Evolutionary conservation across 176 grass and related monocot species (phyloP), one percentile per base, ranked within the genome.

Genomic region (Saccharum spontaneum): DNA sequence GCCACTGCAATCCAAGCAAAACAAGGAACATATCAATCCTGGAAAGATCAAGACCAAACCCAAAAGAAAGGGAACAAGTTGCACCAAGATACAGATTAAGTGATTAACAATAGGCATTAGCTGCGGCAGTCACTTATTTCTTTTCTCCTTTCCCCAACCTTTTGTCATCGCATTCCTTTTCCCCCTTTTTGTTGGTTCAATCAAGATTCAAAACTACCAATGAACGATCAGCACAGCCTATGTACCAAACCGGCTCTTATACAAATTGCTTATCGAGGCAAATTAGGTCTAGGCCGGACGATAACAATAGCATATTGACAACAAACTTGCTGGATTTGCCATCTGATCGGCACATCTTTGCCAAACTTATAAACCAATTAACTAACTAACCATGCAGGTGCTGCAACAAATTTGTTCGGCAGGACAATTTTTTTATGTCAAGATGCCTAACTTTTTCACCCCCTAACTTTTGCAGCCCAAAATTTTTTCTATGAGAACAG

Each of bases 1-100:
- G 59, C 55, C 65, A 67, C 92, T 92, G 78, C 55, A 77, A 81
- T 67, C 82, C 23, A 82, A 71, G 69, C 31, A 85, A 85, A 85
- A 79, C 15, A 90, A 89, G 18, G 73, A 68, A 76, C 37, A 89
- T 78, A 68, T 91, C 26, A 69, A 80, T 73, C 24, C 44, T 15
- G 18, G 24, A 77, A 76, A 88, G 68, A 41, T 48, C 4, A 45
- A 73, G n/a, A 73, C 12, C 70, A 73, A 48, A 31, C n/a, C 71
- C 5, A 69, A 48, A 65, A 61, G 22, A 59, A 86, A 75, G 62
- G 83, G 67, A 67, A 64, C 44, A 48, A 55, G 40, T 77, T 74
- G 30, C 18, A 26, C 67, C 41, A 73, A 65, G 37, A 50, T 72
- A 64, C 41, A 43, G n/a, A n/a, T n/a, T n/a, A n/a, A n/a, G n/a